Evolutionary conservation across 495 filamentous ascomycete genomes (phyloP).

Genomic region (Corynascus novoguineensis): DNA sequence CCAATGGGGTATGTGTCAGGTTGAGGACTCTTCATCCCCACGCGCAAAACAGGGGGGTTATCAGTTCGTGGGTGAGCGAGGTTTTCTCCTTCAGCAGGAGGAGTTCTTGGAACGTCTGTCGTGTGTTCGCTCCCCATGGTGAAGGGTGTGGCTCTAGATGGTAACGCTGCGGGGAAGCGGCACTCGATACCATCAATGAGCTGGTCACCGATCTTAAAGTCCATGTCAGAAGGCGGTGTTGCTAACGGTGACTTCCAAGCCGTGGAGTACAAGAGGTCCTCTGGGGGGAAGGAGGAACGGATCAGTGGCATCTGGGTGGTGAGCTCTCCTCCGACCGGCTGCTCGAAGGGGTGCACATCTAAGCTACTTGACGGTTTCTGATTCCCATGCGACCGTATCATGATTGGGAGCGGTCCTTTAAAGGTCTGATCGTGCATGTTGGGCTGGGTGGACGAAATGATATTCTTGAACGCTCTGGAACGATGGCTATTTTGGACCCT

Average conservation of each 20-base stretch:
- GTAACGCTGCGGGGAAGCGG: conserved; percentile 9
- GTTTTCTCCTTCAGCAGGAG: not conserved
- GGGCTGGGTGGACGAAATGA: not conserved
- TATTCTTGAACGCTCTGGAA: not conserved
- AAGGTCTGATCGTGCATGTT: not conserved
- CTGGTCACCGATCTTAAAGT: not conserved
- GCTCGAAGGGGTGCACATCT: not conserved
- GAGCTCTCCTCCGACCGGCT: not conserved
- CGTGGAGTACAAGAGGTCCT: not conserved
- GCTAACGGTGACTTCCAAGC: not conserved
- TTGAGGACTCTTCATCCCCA: conserved; percentile 83
- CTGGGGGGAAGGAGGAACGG: not conserved
- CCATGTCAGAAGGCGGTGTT: conserved; percentile 20
- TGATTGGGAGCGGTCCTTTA: not conserved
- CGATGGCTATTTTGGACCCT: not conserved
- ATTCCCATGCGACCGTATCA: not conserved
- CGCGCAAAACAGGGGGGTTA: not conserved
- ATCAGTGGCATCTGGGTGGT: not conserved
- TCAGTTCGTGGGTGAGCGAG: not conserved
- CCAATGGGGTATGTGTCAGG: conserved; percentile 43
- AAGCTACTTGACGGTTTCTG: not conserved
- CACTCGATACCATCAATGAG: conserved; percentile 20
- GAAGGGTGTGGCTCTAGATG: conserved; percentile 15
- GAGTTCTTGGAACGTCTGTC: not conserved
- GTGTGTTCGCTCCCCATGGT: conserved; percentile 13